Evolutionary conservation across 257 asterid genomes (phyloP).

Genomic region (Datura wrightii): DNA sequence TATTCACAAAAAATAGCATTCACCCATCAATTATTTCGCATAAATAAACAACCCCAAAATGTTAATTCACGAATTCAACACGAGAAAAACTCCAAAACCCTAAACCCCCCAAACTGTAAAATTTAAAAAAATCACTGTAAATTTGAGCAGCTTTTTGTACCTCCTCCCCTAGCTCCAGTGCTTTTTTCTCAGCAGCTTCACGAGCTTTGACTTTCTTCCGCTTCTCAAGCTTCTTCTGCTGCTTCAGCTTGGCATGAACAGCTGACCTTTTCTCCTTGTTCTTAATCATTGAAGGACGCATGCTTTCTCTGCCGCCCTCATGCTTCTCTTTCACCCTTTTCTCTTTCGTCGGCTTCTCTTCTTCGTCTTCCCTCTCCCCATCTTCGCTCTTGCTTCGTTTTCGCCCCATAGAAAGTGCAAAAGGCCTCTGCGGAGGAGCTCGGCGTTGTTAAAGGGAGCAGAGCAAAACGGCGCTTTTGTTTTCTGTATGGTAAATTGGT

Average conservation of each 20-base stretch:
- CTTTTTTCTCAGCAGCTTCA: slow-evolving; percentile 79
- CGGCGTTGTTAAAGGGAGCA: background rate
- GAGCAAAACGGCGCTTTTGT: background rate
- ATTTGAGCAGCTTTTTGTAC: background rate
- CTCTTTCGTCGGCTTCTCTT: background rate
- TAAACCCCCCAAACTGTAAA: background rate
- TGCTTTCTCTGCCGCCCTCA: slow-evolving; percentile 38
- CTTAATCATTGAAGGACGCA: slow-evolving; percentile 79
- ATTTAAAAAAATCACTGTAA: background rate
- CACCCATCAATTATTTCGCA: background rate
- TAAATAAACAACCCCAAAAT: background rate
- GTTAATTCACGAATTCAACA: background rate
- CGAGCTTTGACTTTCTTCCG: slow-evolving; percentile 69
- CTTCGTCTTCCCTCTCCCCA: slow-evolving; percentile 25
- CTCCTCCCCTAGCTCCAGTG: slow-evolving; percentile 93
- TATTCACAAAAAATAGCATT: too few relatives aligned
- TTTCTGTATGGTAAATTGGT: too few relatives aligned
- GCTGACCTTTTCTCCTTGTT: slow-evolving; percentile 85
- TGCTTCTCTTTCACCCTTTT: slow-evolving; percentile 39
- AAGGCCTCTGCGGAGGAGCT: background rate
- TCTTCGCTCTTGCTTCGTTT: slow-evolving; percentile 29
- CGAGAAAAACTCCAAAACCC: background rate
- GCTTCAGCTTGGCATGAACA: slow-evolving; percentile 80
- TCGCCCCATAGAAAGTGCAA: slow-evolving; percentile 27
- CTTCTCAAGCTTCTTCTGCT: slow-evolving; percentile 76